Percentiles rank a stretch among this genome's conserved stretches.
phyloP scores from a whole-genome alignment of 108 stramenopile species.

The Aurantiochytrium sp. region DNA sequence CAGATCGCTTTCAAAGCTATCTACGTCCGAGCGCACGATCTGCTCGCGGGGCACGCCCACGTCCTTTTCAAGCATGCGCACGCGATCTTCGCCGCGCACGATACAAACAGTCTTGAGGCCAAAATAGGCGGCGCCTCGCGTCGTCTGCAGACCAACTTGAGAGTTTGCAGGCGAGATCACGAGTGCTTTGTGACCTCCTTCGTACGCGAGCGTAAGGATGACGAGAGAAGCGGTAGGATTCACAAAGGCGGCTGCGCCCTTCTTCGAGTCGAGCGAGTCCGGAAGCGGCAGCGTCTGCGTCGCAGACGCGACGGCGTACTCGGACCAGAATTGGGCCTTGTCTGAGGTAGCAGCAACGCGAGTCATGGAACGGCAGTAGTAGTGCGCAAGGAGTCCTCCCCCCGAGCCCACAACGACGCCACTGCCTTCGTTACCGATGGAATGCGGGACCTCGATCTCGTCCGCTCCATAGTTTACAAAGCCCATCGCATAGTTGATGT shows the following conservation, averaged over 20 bases:
- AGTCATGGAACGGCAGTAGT: constrained; percentile 13
- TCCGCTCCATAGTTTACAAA: constrained; percentile 7
- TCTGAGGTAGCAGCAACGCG: constrained; percentile 22
- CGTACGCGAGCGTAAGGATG: constrained; percentile 43
- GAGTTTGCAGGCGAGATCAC: background rate
- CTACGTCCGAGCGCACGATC: constrained; percentile 23
- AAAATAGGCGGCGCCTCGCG: constrained; percentile 34
- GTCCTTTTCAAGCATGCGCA: constrained; percentile 23
- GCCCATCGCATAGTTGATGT: background rate
- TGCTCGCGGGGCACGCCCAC: constrained; percentile 47
- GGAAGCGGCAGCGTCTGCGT: constrained; percentile 41
- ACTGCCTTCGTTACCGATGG: constrained; percentile 53
- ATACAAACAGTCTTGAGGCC: constrained; percentile 48
- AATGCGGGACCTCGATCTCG: constrained; percentile 17
- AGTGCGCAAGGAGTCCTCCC: constrained; percentile 34
- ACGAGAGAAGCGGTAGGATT: constrained; percentile 56
- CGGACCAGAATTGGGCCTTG: constrained; percentile 33
- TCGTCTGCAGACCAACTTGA: constrained; percentile 48
- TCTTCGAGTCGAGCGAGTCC: constrained; percentile 38
- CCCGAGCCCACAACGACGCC: constrained; percentile 43
- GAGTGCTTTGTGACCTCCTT: background rate
- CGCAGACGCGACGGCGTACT: constrained; percentile 36
- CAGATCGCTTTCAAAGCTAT: constrained; percentile 39
- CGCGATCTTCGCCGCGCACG: constrained; percentile 50
- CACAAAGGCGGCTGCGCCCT: constrained; percentile 46